Conservation (phyloP, 441 rosid genomes). For the Corymbia calophylla region DNA sequence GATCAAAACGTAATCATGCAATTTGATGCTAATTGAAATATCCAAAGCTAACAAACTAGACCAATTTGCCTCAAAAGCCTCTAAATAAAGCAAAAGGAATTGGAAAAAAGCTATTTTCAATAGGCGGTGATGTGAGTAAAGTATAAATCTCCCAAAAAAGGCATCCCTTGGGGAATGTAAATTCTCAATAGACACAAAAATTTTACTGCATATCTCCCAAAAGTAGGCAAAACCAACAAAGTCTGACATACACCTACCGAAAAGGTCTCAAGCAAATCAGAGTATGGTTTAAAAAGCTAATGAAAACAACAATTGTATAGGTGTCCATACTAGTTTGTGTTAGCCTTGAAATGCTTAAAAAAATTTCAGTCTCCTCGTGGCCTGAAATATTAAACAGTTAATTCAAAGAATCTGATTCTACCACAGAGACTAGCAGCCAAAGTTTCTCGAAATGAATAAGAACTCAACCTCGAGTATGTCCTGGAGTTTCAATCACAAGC, state of each 20-base stretch:
- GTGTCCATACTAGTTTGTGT: background rate
- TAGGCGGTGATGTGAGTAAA: background rate
- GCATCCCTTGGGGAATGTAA: background rate
- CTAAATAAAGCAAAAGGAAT: background rate
- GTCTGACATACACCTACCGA: background rate
- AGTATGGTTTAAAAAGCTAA: background rate
- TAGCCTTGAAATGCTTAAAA: background rate
- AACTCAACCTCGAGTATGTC: slow-evolving; percentile 79
- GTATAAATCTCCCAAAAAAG: background rate
- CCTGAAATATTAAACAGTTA: background rate
- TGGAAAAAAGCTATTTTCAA: background rate
- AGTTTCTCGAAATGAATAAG: background rate
- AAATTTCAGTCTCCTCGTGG: background rate
- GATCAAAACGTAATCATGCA: background rate
- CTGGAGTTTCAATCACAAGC: slow-evolving; percentile 81
- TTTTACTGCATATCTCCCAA: background rate
- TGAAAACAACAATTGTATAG: background rate
- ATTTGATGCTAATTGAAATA: background rate
- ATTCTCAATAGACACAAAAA: background rate
- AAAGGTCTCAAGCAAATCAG: background rate
- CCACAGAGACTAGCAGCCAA: background rate
- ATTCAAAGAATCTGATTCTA: background rate
- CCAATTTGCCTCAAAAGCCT: background rate
- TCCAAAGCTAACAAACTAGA: background rate
- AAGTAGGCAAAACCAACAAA: background rate